Percentiles rank a stretch among this genome's conserved stretches.
Evolutionary conservation across 2,329 filamentous ascomycete species (phyloP).

Genomic region (Trichoderma semiorbis): DNA sequence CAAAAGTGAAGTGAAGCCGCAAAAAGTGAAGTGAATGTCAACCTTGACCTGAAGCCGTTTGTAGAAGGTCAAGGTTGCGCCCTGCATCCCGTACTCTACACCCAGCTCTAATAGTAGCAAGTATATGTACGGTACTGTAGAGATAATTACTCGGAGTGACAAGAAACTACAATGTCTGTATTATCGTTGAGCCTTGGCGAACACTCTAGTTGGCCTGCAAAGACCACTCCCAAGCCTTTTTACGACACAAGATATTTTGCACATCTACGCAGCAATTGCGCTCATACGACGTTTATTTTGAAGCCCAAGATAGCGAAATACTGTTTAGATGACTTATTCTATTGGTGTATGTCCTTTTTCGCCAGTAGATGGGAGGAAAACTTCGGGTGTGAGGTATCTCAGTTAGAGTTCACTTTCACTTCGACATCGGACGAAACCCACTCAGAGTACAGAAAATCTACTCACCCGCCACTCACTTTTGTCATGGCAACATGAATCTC

Average conservation of each 20-base stretch:
- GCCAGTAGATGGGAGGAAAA: background rate
- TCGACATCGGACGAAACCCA: background rate
- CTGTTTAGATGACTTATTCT: background rate
- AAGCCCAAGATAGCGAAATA: background rate
- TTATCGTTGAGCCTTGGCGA: background rate
- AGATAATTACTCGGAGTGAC: fast-evolving
- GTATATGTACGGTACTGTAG: background rate
- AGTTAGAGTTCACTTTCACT: background rate
- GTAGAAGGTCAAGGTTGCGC: background rate
- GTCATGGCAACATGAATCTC: background rate
- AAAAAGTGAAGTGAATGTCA: background rate
- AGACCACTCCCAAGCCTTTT: background rate
- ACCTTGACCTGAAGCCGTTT: background rate
- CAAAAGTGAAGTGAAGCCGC: background rate
- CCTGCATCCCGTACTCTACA: background rate
- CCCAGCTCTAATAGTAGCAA: background rate
- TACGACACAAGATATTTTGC: background rate
- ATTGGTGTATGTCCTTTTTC: background rate
- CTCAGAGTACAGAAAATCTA: background rate
- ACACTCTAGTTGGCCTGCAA: background rate
- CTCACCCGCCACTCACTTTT: background rate
- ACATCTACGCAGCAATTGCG: background rate
- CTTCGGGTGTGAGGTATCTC: background rate
- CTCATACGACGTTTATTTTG: background rate
- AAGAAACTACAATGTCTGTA: background rate